Conservation (phyloP, 2,329 filamentous ascomycete species). For the Elsinoe australis region DNA sequence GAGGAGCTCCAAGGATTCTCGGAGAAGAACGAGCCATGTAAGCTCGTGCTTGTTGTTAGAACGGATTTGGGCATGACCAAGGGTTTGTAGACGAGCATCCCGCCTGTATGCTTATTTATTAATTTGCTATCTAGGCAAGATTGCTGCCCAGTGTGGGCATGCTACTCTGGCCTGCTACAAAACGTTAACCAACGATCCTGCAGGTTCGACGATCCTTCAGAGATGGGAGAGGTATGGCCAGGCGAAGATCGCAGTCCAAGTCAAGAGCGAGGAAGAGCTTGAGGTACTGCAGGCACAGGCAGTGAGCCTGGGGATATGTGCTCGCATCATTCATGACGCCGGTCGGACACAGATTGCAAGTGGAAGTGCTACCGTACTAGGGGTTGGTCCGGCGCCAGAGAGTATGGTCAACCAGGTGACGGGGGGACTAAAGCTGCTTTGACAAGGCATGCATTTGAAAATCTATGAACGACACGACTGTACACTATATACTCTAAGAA, state of each 20-base stretch:
- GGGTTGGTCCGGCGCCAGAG: constrained; percentile 65
- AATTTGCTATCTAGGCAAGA: constrained; percentile 83
- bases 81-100: constrained; percentile 48
- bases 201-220: constrained; percentile 57
- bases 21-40: constrained; percentile 69
- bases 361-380: constrained; percentile 85
- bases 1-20: constrained; percentile 41
- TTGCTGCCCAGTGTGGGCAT: constrained; percentile 89
- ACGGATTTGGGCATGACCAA: constrained; percentile 97
- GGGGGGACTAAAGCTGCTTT: constrained; percentile 75
- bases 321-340: constrained; percentile 89
- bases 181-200: constrained; percentile 51
- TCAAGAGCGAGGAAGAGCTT: constrained; percentile 73
- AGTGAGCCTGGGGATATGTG: constrained; percentile 73
- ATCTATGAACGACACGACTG: neutral
- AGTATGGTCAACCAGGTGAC: constrained; percentile 82
- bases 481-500: too few relatives aligned
- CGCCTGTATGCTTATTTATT: too few relatives aligned
- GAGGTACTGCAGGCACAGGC: constrained; percentile 73
- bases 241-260: constrained; percentile 87
- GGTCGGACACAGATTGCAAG: constrained; percentile 93
- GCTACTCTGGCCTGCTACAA: constrained; percentile 99
- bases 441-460: constrained; percentile 21
- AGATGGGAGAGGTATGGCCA: constrained; percentile 84
- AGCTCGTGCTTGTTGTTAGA: constrained; percentile 83